Evolutionary conservation across 768 basidiomycete species (phyloP), one percentile per base, ranked within the genome.

Genomic region (Pulveroboletus frians): DNA sequence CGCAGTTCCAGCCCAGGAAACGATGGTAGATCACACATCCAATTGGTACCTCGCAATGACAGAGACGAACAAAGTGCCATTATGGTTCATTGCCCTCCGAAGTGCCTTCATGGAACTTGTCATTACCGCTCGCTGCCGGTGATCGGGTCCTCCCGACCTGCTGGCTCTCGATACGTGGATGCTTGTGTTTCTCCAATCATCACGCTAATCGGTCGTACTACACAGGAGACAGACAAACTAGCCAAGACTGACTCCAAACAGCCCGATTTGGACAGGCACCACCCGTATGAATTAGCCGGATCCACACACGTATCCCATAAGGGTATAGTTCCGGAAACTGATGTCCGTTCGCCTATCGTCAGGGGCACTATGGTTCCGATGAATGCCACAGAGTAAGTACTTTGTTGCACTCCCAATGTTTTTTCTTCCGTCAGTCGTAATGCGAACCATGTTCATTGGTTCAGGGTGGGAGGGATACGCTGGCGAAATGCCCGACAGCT

Each of bases 261-360:
- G 5, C 34, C 38, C 31, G 27, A 38, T 29, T 29, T 36, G 23
- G 51, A 51, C 32, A 47, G 14, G 14, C 46, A 40, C 39, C 36
- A 31, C 26, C 43, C 15, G n/a, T 38, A 35, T 46, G 53, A 23
- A 29, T 20, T 49, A 10, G 50, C 46, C 0, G 51, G 64, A 23
- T 45, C 53, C 20, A 39, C 51, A 9, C 58, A 65, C 3, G 44
- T 57, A 18, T 42, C 54, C 20, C 49, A 56, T 20, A 45, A 31
- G 48, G 37, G 43, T 5, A 36, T 54, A 35, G 36, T 46, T 23
- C 47, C 42, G 1, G 60, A 63, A 38, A 18, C 32, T 1, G 65
- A 67, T 30, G 65, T 65, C 38, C 65, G 65, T 39, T 67, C 65
- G 37, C 67, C 65, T 14, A 55, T 67, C 32, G 39, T 31, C 37